These are phyloP conservation scores for Penicillium sp. DNA, from an alignment of 2,329 filamentous ascomycete species.

Conservation along the genomic window DNA sequence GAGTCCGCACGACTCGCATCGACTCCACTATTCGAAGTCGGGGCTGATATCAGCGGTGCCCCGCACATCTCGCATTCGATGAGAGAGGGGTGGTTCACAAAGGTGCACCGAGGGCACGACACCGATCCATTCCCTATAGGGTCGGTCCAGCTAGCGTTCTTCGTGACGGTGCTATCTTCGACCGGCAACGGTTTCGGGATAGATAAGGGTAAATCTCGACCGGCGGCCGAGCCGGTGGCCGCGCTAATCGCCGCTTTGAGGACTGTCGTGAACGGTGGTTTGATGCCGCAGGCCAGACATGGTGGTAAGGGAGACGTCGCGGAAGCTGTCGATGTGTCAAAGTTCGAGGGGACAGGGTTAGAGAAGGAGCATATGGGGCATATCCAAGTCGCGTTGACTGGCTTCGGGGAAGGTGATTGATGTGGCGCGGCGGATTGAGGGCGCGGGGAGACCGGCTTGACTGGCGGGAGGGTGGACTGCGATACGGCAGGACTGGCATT, in stretches of 20 bases:
- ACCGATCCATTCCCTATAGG: constrained; percentile 22
- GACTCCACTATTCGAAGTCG: constrained; percentile 35
- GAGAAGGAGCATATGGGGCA: constrained; percentile 95
- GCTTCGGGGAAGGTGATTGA: constrained; percentile 36
- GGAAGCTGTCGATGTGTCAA: constrained; percentile 79
- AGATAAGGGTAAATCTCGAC: constrained; percentile 26
- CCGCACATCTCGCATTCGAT: constrained; percentile 88
- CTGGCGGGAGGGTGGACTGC: constrained; percentile 35
- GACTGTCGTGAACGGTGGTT: constrained; percentile 76
- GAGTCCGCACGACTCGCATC: constrained; percentile 62
- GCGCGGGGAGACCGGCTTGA: constrained; percentile 30
- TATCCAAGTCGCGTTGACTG: constrained; percentile 75
- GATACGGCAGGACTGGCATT: constrained; percentile 38
- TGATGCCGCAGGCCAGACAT: constrained; percentile 91
- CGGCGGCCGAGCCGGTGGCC: constrained; percentile 45
- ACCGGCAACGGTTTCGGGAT: background rate
- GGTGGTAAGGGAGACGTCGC: constrained; percentile 77
- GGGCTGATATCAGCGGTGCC: constrained; percentile 63
- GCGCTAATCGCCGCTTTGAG: constrained; percentile 83
- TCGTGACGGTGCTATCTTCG: background rate
- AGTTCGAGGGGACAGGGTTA: constrained; percentile 89
- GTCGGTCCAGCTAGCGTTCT: background rate
- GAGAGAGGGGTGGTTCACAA: constrained; percentile 86
- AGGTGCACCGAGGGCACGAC: constrained; percentile 83
- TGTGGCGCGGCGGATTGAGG: constrained; percentile 33